Evolutionary conservation across 345 rosid species (phyloP).

Genomic region (Rubroshorea leprosula): DNA sequence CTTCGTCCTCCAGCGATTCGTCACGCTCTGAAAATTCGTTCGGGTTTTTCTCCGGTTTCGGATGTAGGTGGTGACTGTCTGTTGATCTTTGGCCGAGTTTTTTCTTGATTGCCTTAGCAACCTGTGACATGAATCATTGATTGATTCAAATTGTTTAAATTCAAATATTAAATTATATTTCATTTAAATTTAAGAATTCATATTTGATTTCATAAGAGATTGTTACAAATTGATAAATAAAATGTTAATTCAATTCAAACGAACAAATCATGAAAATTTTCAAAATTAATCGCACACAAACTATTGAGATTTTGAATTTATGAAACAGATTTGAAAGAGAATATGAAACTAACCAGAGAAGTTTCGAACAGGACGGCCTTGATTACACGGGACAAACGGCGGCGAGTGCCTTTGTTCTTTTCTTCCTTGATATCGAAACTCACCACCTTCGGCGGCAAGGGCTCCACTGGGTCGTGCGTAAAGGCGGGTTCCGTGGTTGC

Average conservation of each 20-base stretch:
- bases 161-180: background rate
- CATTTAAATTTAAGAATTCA: background rate
- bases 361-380: slow-evolving; percentile 38
- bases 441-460: background rate
- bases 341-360: slow-evolving; percentile 30
- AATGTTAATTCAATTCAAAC: background rate
- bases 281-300: too few species aligned
- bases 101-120: background rate
- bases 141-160: background rate
- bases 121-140: background rate
- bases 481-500: background rate
- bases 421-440: background rate
- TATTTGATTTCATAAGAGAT: too few species aligned
- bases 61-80: background rate
- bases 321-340: background rate
- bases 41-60: background rate
- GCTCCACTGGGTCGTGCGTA: background rate
- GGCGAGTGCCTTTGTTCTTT: slow-evolving; percentile 13
- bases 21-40: background rate
- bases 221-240: too few species aligned
- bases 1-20: background rate
- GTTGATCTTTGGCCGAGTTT: background rate
- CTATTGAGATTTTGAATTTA: background rate
- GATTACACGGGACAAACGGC: slow-evolving; percentile 17
- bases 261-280: background rate